Percentiles rank a stretch among this genome's conserved stretches.
phyloP scores from a whole-genome alignment of 176 grass and related monocot species.

The Oryza australiensis region DNA sequence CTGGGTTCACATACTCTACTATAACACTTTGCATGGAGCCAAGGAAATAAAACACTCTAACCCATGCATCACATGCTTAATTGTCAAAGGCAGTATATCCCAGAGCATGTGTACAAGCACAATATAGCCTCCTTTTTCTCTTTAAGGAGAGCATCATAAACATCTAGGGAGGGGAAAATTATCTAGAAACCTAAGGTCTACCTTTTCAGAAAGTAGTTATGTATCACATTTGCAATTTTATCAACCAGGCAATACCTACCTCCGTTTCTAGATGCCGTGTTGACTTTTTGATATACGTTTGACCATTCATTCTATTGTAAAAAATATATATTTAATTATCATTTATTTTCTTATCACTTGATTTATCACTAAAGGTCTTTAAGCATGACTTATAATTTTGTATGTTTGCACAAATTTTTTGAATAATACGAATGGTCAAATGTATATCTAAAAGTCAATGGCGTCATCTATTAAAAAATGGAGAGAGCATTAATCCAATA shows the following conservation, averaged over 20 bases:
- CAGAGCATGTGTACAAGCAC: not conserved
- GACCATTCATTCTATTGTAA: too few species aligned
- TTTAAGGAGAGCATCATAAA: not conserved
- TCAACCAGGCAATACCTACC: not conserved
- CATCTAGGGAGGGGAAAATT: not conserved
- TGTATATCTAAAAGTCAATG: too few species aligned
- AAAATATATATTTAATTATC: too few species aligned
- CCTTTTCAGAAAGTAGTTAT: not conserved
- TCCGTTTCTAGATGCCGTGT: too few species aligned
- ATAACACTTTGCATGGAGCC: not conserved
- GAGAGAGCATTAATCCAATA: not conserved
- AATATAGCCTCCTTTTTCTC: not conserved
- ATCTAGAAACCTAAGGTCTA: not conserved
- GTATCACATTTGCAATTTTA: not conserved
- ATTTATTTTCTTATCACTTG: too few species aligned
- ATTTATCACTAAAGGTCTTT: too few species aligned
- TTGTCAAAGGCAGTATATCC: not conserved
- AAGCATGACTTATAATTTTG: too few species aligned
- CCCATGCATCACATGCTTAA: constrained; percentile 4
- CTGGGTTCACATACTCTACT: not conserved
- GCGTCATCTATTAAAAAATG: too few species aligned
- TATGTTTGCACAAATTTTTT: too few species aligned
- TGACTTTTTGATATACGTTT: too few species aligned
- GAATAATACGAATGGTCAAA: too few species aligned
- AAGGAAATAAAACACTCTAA: not conserved